Conservation (phyloP, 176 grass and related monocot species). For the Themeda triandra region DNA sequence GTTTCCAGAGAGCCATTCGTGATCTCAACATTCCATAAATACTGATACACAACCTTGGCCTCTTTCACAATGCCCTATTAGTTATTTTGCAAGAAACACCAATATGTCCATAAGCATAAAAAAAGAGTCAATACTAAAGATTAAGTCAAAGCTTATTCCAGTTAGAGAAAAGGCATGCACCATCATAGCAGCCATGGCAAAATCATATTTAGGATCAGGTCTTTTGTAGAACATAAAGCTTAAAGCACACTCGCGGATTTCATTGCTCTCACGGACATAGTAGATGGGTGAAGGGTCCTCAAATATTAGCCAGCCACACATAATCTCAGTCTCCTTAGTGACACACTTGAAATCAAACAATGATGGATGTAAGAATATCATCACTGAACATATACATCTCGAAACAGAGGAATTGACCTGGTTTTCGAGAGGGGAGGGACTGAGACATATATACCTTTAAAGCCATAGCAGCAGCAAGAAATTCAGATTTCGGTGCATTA, state of each 20-base stretch:
- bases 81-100: background rate
- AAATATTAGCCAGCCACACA: background rate
- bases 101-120: background rate
- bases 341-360: conserved; percentile 10
- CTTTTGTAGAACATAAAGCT: background rate
- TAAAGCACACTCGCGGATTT: background rate
- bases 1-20: background rate
- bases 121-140: background rate
- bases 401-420: background rate
- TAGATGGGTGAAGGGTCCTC: background rate
- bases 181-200: background rate
- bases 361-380: background rate
- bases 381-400: background rate
- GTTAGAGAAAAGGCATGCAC: background rate
- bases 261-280: background rate
- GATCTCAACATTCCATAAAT: background rate
- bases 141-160: background rate
- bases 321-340: background rate
- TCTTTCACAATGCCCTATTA: background rate
- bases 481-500: background rate
- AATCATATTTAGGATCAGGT: background rate
- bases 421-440: too few relatives aligned
- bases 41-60: background rate
- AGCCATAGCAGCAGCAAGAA: background rate
- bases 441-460: background rate